Base-by-base conservation (phyloP, 2,329 filamentous ascomycete genomes). In the Arthroderma uncinatum region DNA sequence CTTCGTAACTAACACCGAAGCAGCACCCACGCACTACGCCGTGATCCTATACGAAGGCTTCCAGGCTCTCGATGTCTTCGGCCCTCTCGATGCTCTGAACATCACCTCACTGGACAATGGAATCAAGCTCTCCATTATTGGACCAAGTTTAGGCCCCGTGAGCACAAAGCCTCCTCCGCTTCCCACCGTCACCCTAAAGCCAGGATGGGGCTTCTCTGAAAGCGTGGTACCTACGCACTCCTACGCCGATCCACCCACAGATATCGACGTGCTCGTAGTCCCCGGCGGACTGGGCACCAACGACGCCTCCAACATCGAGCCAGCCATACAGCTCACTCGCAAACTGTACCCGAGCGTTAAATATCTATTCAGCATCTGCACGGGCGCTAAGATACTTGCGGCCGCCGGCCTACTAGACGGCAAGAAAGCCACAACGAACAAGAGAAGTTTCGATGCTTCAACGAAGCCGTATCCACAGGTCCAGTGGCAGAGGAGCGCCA, bases 281-380 rank as follows among this genome's bases (percentile, higher is more conserved):
- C 85, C 85, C 0, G 84, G 85, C 1, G 84, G 85, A 0, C 55
- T 71, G 0, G 84, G 83, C 0, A 73, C 66, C 25, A 57, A 73
- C 23, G 63, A 63, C 34, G 59, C 59, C 7, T 62, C 65, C 10
- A 65, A 68, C 21, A 63, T 68, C 0, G 61, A 65, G 9, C 67
- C 71, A 0, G 69, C 76, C 0, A 67, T 79, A 1, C 69, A 75
- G 1, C 83, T 76, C 60, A 66, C 82, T 42, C 63, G 65, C 28
- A 66, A 67, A 0, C 64, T 67, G n/a, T 80, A 74, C 62, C 75
- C 78, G 0, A 68, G 67, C 2, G 65, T 85, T 23, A 70, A 78
- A 61, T 79, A 80, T 61, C 64, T 85, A 10, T 73, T 88, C 44
- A 85, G 83, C 0, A 76, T 88, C 1, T 88, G 85, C 67, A 88